Evolutionary conservation across 1,284 basidiomycete genomes (phyloP).

Genomic region (Austroboletus novae-zelandiae): DNA sequence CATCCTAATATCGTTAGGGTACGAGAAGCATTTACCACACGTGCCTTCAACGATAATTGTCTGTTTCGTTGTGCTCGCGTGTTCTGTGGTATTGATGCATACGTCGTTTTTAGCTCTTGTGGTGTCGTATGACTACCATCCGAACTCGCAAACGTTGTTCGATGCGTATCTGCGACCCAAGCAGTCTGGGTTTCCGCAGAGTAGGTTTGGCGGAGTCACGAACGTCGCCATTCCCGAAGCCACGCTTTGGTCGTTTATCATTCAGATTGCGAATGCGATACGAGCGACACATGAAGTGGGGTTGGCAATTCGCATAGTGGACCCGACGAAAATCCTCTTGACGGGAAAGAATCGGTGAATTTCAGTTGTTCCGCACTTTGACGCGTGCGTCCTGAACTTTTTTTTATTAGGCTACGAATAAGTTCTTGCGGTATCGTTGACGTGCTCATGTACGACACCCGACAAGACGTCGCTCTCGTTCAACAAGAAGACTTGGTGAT

Average conservation of each 20-base stretch:
- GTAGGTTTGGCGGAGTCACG: conserved; percentile 40
- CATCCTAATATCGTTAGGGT: conserved; percentile 89
- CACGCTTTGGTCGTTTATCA: conserved; percentile 92
- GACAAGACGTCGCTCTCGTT: conserved; percentile 55
- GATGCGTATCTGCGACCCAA: conserved; percentile 64
- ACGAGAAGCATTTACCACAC: conserved; percentile 94
- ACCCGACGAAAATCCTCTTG: conserved; percentile 85
- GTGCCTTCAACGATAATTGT: conserved; percentile 93
- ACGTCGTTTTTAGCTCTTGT: conserved; percentile 71
- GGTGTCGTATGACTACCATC: conserved; percentile 90
- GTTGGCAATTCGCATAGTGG: conserved; percentile 81
- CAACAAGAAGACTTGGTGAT: conserved; percentile 89
- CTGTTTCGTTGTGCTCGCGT: conserved; percentile 6
- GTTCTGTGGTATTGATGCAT: conserved; percentile 8
- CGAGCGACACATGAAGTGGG: conserved; percentile 84
- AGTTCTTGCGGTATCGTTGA: conserved; percentile 85
- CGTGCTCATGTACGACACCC: conserved; percentile 74
- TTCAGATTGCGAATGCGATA: conserved; percentile 88
- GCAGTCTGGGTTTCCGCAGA: conserved; percentile 41
- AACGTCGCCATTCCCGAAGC: conserved; percentile 62
- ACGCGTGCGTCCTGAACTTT: too few relatives aligned
- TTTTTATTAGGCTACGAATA: conserved; percentile 60
- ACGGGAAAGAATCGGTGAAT: conserved; percentile 84
- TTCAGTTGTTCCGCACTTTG: neutral
- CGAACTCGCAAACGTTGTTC: conserved; percentile 80